Evolutionary conservation across 345 rosid genomes (phyloP).

Genomic region (Lepidium africanum): DNA sequence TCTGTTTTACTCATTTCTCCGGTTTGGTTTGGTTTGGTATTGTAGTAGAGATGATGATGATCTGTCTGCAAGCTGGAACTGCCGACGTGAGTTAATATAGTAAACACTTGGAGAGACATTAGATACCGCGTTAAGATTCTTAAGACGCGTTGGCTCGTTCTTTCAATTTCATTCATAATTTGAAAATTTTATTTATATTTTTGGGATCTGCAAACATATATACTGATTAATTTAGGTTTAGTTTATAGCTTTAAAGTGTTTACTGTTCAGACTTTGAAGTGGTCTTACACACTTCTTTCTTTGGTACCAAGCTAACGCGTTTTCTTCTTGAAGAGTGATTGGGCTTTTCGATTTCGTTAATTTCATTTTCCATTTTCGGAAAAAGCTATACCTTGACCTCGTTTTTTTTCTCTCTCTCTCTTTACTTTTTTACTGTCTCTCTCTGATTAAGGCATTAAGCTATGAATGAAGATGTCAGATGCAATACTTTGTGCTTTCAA

Average conservation of each 20-base stretch:
- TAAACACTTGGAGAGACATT: background rate
- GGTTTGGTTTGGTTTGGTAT: constrained; percentile 19
- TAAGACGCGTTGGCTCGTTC: constrained; percentile 26
- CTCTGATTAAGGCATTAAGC: too few relatives aligned
- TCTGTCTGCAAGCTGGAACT: constrained; percentile 21
- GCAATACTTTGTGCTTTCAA: background rate
- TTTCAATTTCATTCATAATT: background rate
- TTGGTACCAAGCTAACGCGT: constrained; percentile 22
- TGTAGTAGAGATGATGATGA: background rate
- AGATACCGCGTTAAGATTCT: constrained; percentile 17
- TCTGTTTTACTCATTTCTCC: constrained; percentile 11
- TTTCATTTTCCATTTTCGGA: background rate
- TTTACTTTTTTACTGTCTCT: too few relatives aligned
- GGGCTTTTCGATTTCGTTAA: background rate
- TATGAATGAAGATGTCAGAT: background rate
- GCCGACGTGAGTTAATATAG: constrained; percentile 29
- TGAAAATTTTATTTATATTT: background rate
- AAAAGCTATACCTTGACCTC: background rate
- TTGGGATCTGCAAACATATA: background rate
- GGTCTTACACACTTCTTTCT: constrained; percentile 16
- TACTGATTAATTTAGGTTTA: background rate
- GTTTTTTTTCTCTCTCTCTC: too few relatives aligned
- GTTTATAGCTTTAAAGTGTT: background rate
- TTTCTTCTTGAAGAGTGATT: background rate
- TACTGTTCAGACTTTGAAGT: constrained; percentile 25